These are phyloP conservation scores for Blastocystis sp. DNA, from an alignment of 352 stramenopile species.

Conservation along the genomic window DNA sequence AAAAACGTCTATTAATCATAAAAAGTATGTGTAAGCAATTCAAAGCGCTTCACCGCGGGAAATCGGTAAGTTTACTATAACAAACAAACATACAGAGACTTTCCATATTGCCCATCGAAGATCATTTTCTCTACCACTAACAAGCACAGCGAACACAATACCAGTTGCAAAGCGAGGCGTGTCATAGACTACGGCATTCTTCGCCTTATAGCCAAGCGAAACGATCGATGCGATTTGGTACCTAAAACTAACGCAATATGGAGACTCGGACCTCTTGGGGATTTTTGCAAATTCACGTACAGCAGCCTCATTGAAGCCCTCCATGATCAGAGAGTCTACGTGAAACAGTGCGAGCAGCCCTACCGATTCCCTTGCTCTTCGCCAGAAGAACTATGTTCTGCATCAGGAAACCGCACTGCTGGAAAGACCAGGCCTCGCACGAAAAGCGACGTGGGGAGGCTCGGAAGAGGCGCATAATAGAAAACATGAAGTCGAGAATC, in stretches of 20 bases:
- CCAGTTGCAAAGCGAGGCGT: background rate
- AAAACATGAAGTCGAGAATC: constrained; percentile 21
- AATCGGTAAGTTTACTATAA: background rate
- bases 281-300: background rate
- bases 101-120: constrained; percentile 15
- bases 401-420: constrained; percentile 41
- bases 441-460: background rate
- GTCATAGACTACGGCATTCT: background rate
- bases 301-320: constrained; percentile 23
- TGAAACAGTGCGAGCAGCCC: background rate
- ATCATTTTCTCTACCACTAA: constrained; percentile 1
- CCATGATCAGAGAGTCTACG: constrained; percentile 52
- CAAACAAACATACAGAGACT: background rate
- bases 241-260: background rate
- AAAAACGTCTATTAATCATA: background rate
- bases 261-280: background rate
- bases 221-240: constrained; percentile 41
- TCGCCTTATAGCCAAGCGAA: constrained; percentile 30
- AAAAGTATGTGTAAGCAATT: background rate
- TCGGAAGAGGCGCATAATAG: background rate
- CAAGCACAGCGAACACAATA: background rate
- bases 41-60: background rate
- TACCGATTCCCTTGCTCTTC: constrained; percentile 50
- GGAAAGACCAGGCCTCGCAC: constrained; percentile 23
- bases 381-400: constrained; percentile 27